phyloP scores from a whole-genome alignment of 768 basidiomycete species.

The Termitomyces sp. region DNA sequence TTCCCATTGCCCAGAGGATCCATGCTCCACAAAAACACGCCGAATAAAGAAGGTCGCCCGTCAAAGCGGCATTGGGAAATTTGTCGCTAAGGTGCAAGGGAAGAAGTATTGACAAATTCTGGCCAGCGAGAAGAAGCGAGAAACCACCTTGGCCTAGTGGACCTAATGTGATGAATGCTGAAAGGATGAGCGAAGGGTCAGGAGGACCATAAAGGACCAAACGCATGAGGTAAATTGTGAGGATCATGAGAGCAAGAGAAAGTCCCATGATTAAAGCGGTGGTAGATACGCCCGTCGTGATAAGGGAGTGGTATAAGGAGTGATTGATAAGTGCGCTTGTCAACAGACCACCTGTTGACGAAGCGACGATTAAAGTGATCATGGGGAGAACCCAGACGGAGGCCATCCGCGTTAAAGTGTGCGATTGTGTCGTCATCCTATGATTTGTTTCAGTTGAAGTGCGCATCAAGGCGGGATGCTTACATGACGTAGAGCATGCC shows the following conservation, averaged over 20 bases:
- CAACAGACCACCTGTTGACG: conserved; percentile 50
- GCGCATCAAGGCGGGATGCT: neutral
- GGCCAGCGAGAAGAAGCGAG: conserved; percentile 40
- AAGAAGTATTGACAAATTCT: conserved; percentile 27
- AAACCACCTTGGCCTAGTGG: conserved; percentile 55
- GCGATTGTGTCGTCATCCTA: conserved; percentile 51
- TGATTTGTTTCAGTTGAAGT: neutral
- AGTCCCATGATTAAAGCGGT: conserved; percentile 31
- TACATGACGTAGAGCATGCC: conserved; percentile 18
- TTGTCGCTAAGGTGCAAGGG: conserved; percentile 18
- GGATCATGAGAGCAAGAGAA: conserved; percentile 45
- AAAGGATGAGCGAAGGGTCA: conserved; percentile 31
- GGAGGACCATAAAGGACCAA: conserved; percentile 42
- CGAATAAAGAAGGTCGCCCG: conserved; percentile 37
- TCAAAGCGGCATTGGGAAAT: conserved; percentile 24
- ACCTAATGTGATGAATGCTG: conserved; percentile 51
- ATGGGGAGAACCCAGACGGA: conserved; percentile 60
- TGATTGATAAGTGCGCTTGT: conserved; percentile 32
- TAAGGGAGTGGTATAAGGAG: conserved; percentile 31
- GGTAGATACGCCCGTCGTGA: conserved; percentile 41
- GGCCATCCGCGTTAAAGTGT: conserved; percentile 39
- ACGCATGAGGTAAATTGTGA: conserved; percentile 46
- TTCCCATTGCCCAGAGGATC: conserved; percentile 49
- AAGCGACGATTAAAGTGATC: conserved; percentile 53
- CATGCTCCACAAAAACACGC: conserved; percentile 41